These are phyloP conservation scores for Gaillardinia entomophila DNA, from an alignment of 805 yeast species.

Conservation along the genomic window DNA sequence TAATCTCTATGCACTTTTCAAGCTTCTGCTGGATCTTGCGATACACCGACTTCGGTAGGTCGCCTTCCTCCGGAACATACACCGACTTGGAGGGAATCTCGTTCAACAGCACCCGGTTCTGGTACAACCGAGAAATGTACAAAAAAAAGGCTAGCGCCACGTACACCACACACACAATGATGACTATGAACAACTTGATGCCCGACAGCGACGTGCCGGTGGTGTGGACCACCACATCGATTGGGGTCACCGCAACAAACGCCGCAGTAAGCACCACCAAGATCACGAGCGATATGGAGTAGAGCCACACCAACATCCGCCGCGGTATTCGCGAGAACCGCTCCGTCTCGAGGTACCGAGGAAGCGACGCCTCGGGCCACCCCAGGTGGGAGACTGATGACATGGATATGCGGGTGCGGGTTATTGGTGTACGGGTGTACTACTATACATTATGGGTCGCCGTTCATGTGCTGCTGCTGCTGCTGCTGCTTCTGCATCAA, in stretches of 20 bases:
- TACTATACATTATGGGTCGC: too few relatives aligned
- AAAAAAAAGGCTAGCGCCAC: conserved; percentile 44
- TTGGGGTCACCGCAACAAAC: conserved; percentile 65
- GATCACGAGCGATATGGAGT: conserved; percentile 38
- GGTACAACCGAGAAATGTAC: conserved; percentile 54
- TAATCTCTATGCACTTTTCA: conserved; percentile 23
- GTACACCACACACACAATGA: conserved; percentile 62
- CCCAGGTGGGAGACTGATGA: too few relatives aligned
- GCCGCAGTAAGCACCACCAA: conserved; percentile 38
- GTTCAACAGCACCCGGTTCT: conserved; percentile 51
- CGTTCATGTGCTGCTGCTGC: conserved; percentile 15
- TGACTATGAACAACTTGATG: conserved; percentile 74
- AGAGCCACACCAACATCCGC: conserved; percentile 34
- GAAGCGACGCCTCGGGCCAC: too few relatives aligned
- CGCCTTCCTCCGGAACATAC: conserved; percentile 62
- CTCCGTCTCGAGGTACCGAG: too few relatives aligned
- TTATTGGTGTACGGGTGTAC: too few relatives aligned
- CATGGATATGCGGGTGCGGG: too few relatives aligned
- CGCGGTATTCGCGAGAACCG: too few relatives aligned
- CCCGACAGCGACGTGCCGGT: conserved; percentile 54
- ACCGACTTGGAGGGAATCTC: conserved; percentile 64
- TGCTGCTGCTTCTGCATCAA: conserved; percentile 29
- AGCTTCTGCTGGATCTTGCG: conserved; percentile 20
- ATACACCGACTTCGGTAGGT: conserved; percentile 32
- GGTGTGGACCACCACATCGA: conserved; percentile 67